phyloP scores from a whole-genome alignment of 148 eudicot genomes.

The Camellia japonica region DNA sequence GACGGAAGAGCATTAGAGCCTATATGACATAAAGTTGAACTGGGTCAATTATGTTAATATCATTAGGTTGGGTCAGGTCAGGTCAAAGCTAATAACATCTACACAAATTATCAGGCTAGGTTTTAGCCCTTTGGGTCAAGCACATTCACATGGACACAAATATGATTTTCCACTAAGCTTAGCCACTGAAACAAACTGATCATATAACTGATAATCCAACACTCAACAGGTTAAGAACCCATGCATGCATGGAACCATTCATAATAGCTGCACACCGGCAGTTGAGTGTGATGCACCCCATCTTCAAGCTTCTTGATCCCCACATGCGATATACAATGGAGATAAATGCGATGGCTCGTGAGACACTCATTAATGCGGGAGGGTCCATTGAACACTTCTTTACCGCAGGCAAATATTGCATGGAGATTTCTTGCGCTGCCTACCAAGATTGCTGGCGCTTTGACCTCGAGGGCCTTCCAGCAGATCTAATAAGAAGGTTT shows the following conservation, averaged over 20 bases:
- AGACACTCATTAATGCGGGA: constrained; percentile 27
- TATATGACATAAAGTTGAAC: too few species aligned
- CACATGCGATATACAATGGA: constrained; percentile 35
- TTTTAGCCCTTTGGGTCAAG: too few species aligned
- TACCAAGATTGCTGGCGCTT: constrained; percentile 40
- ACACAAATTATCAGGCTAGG: too few species aligned
- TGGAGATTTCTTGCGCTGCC: constrained; percentile 30
- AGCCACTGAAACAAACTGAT: too few species aligned
- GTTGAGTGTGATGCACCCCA: constrained; percentile 46
- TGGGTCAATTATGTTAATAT: too few species aligned
- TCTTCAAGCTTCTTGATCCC: constrained; percentile 38
- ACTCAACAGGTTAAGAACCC: constrained; percentile 33
- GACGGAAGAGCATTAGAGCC: too few species aligned
- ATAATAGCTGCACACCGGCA: constrained; percentile 42
- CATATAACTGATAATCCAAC: background rate
- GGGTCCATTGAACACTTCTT: constrained; percentile 30
- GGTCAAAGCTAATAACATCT: too few species aligned
- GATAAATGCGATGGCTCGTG: constrained; percentile 32
- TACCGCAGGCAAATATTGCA: constrained; percentile 28
- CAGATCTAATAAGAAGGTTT: constrained; percentile 39
- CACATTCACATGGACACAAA: too few species aligned
- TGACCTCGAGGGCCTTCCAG: constrained; percentile 37
- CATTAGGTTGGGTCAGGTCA: too few species aligned
- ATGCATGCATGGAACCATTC: constrained; percentile 44
- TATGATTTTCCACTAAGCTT: too few species aligned